Percentiles rank a stretch among this genome's conserved stretches.
phyloP scores from a whole-genome alignment of 2,329 filamentous ascomycete species.

The Berkeleyomyces basicola region DNA sequence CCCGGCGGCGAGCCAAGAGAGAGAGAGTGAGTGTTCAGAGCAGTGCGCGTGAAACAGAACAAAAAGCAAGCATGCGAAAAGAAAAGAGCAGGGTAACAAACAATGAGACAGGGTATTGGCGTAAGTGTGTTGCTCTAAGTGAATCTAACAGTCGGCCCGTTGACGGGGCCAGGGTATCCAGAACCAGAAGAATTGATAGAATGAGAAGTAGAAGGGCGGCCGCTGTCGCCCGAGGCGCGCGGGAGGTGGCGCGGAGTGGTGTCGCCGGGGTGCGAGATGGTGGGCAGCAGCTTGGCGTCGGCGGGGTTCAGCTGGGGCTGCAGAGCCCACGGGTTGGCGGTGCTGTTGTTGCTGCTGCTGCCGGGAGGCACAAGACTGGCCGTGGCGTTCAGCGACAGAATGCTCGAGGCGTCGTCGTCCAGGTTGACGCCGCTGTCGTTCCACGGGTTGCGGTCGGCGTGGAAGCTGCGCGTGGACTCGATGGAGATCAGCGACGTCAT shows the following conservation, averaged over 20 bases:
- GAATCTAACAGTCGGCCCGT: constrained; percentile 62
- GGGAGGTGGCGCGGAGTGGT: constrained; percentile 68
- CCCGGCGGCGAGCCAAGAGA: background rate
- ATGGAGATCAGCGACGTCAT: constrained; percentile 93
- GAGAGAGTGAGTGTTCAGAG: constrained; percentile 4
- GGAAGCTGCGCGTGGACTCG: constrained; percentile 80
- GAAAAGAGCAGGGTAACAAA: constrained; percentile 29
- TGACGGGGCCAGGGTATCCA: constrained; percentile 81
- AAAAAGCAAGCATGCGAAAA: constrained; percentile 21
- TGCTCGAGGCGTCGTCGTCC: constrained; percentile 44
- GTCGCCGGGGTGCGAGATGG: constrained; percentile 58
- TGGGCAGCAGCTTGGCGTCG: constrained; percentile 42
- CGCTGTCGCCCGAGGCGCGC: constrained; percentile 77
- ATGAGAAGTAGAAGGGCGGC: constrained; percentile 85
- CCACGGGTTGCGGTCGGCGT: constrained; percentile 90
- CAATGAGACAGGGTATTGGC: constrained; percentile 22
- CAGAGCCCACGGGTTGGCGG: constrained; percentile 49
- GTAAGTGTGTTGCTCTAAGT: constrained; percentile 27
- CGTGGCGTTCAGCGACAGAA: constrained; percentile 3
- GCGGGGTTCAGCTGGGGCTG: constrained; percentile 49
- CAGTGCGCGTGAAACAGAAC: constrained; percentile 17
- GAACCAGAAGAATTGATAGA: constrained; percentile 53
- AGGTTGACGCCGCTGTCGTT: constrained; percentile 95
- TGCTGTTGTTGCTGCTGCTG: constrained; percentile 8
- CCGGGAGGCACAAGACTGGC: constrained; percentile 8